Evolutionary conservation across 768 basidiomycete species (phyloP), one percentile per base, ranked within the genome.

Genomic region (Trametes coccinea): DNA sequence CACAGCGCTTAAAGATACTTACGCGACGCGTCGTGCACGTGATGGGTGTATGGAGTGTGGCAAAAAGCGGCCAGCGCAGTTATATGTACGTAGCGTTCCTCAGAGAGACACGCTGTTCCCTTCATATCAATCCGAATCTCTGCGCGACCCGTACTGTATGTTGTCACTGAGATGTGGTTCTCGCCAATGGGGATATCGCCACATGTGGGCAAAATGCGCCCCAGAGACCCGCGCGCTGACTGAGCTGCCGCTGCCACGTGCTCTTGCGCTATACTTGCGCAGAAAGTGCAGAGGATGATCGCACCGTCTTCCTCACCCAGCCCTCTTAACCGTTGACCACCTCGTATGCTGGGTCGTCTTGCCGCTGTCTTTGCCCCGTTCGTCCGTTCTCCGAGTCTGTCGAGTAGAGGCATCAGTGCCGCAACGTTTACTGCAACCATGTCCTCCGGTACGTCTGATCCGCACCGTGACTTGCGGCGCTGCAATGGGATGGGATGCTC

Each of bases 251-350:
- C 9, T 41, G 61, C 61, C 64, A 65, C 64, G 64, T 65, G 64
- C 44, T 45, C 53, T 61, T 59, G 60, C 60, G 64, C 39, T 53
- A 61, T 61, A 41, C 59, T 63, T 47, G 47, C 64, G 60, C 46
- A 47, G 52, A 13, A 58, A 58, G 54, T 41, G 47, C 60, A 56
- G 33, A 51, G 56, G 22, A 61, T 61, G 59, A 33, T 5, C 51
- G 50, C 59, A 59, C 16, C n/a, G n/a, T 40, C 43, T 34, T 4
- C 46, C 56, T 11, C 17, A 40, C 27, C 10, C 30, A 40, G 4
- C 31, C 41, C 27, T 37, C 60, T 48, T 49, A 41, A 53, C 31
- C 31, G 52, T 40, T 33, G 29, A 49, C 56, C 59, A n/a, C 40
- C 39, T 27, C 41, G 52, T 44, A 62, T 66, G 65, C 50, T 58